Evolutionary conservation across 441 rosid species (phyloP), one percentile per base, ranked within the genome.

Genomic region (Mallotus japonicus): DNA sequence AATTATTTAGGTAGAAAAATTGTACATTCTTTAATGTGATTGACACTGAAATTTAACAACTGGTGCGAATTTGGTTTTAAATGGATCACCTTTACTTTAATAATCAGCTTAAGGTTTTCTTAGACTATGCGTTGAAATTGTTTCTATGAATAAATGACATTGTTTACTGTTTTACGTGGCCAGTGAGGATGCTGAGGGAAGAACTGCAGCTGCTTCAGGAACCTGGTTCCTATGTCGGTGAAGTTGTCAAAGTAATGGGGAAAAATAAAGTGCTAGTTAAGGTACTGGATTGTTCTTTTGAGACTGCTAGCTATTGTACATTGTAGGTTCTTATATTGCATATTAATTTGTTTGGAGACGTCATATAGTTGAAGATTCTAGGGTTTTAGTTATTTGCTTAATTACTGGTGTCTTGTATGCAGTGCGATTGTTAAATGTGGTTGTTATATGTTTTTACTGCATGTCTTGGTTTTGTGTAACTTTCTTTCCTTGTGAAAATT

Each of bases 171-270:
- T 50, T 59, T 0, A 49, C 64, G 51, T 75, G 56, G 71, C 49
- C 79, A 95, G 99, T 95, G 53, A 76, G 99, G 71, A 91, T 95
- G 99, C 95, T 95, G 34, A 85, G 94, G 78, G 98, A 95, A 83
- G 98, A 95, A 79, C 78, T 90, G 74, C 98, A 95, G 86, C 89
- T 95, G 83, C 95, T 95, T 75, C 99, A 95, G 75, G 99, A 95
- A 76, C 99, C 99, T 57, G 99, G 99, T 17, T 95, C 98, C 59
- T 95, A 95, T 84, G 99, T 95, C 75, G 99, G 99, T 40, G 99
- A 95, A 80, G 99, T 92, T 73, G 99, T 95, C 51, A 95, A 95
- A 87, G 95, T 91, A 11, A 95, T 95, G 99, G 99, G 99, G 4
- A 95, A 95, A 79, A 95, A 92, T 78, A 95, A 91, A 79, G 99